These are phyloP conservation scores for Lolium multiflorum DNA, from an alignment of 176 grass and related monocot species.

Conservation along the genomic window DNA sequence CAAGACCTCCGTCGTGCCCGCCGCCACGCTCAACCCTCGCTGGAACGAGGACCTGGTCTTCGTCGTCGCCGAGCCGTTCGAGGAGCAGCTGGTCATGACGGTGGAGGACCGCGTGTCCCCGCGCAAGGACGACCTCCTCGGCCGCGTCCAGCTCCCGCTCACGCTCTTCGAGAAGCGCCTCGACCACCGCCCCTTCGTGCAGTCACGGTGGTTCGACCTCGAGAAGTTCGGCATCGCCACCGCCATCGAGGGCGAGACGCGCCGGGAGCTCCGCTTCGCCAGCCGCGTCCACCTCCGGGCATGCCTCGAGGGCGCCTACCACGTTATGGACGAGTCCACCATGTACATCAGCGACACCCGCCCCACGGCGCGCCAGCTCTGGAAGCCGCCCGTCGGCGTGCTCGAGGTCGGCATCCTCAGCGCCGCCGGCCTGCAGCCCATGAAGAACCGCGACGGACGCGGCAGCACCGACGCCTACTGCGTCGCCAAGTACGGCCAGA, in stretches of 20 bases:
- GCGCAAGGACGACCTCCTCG: constrained; percentile 81
- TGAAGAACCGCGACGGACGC: constrained; percentile 74
- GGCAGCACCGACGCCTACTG: constrained; percentile 86
- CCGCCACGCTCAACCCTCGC: constrained; percentile 63
- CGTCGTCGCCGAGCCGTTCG: constrained; percentile 93
- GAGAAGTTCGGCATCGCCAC: constrained; percentile 71
- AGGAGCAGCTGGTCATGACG: constrained; percentile 82
- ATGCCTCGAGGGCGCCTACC: constrained; percentile 89
- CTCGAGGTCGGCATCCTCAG: constrained; percentile 86
- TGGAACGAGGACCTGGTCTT: constrained; percentile 96
- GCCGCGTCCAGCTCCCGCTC: constrained; percentile 62
- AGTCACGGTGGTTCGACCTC: constrained; percentile 86
- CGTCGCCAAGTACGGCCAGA: constrained; percentile 91
- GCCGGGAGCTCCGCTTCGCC: constrained; percentile 78
- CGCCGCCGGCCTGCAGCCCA: constrained; percentile 66
- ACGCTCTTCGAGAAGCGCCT: constrained; percentile 79
- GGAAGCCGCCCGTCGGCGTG: constrained; percentile 74
- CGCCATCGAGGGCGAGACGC: constrained; percentile 81
- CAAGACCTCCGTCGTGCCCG: constrained; percentile 56
- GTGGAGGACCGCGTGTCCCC: constrained; percentile 72
- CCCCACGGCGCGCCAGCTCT: constrained; percentile 81
- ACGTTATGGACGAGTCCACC: constrained; percentile 96
- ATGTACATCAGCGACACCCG: constrained; percentile 91
- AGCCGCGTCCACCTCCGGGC: constrained; percentile 78
- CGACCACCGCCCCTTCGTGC: constrained; percentile 76